phyloP scores from a whole-genome alignment of 768 basidiomycete species.

The Russula brevipes region DNA sequence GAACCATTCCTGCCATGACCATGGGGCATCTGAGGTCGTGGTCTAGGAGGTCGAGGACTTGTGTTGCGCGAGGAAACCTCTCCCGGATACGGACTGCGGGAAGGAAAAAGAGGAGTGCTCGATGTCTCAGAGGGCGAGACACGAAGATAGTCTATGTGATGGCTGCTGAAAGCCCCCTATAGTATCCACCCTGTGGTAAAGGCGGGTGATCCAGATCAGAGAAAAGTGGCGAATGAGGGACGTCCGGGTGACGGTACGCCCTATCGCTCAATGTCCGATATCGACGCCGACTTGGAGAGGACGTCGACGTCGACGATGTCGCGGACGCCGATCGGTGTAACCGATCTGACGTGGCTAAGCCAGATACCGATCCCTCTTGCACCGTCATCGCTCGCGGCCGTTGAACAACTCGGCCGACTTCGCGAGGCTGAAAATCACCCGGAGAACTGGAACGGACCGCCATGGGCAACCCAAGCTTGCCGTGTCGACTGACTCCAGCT shows the following conservation, averaged over 20 bases:
- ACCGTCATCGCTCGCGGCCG: conserved; percentile 1
- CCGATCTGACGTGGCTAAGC: background rate
- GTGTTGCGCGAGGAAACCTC: background rate
- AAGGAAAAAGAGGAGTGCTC: no score
- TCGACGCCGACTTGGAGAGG: background rate
- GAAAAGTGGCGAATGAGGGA: conserved; percentile 12
- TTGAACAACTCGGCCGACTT: background rate
- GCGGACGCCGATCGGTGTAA: background rate
- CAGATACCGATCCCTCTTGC: background rate
- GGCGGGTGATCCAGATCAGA: background rate
- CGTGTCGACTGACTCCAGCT: background rate
- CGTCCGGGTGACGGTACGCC: conserved; percentile 17
- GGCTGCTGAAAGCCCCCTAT: background rate
- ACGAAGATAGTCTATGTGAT: background rate
- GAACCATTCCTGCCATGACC: background rate
- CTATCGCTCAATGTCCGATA: conserved; percentile 14
- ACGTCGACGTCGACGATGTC: background rate
- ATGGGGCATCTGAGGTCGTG: background rate
- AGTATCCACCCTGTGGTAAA: background rate
- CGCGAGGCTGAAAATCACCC: background rate
- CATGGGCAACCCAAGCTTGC: background rate
- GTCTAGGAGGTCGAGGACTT: background rate
- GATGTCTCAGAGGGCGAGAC: background rate
- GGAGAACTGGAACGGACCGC: background rate
- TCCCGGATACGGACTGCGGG: background rate